phyloP scores from a whole-genome alignment of 1,284 basidiomycete genomes.

The Pseudozyma tsukubaensis region DNA sequence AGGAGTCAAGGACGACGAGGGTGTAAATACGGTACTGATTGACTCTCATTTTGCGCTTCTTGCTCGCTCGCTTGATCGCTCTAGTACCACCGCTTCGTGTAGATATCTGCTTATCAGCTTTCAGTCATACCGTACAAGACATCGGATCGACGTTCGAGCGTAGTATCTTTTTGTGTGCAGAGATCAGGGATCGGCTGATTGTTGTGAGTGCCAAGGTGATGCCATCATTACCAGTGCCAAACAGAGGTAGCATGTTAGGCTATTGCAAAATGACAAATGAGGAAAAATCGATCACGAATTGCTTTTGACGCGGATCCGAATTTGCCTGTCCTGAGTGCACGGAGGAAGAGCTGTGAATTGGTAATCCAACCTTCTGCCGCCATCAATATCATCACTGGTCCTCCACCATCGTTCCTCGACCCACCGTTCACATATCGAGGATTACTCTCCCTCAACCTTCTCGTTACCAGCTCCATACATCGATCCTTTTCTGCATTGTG shows the following conservation, averaged over 20 bases:
- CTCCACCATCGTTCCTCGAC: slow-evolving; percentile 4
- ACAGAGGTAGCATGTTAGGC: background rate
- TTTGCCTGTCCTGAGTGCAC: background rate
- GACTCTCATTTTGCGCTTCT: background rate
- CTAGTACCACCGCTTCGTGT: background rate
- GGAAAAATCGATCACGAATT: background rate
- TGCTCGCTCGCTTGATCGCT: background rate
- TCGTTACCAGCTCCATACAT: background rate
- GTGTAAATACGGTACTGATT: slow-evolving; percentile 2
- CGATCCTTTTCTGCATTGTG: background rate
- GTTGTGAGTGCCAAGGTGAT: too few species aligned
- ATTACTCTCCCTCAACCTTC: background rate
- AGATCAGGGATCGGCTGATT: too few species aligned
- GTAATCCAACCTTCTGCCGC: background rate
- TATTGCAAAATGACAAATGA: background rate
- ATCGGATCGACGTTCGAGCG: too few species aligned
- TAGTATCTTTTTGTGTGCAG: too few species aligned
- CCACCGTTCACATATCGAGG: background rate
- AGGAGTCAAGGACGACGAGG: background rate
- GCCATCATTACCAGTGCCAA: too few species aligned
- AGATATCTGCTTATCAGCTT: background rate
- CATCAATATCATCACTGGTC: background rate
- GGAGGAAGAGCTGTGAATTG: slow-evolving; percentile 9
- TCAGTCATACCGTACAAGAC: background rate
- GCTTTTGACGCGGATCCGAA: slow-evolving; percentile 8